Conservation (phyloP, 106 monocot genomes). For the Allium cepa region DNA sequence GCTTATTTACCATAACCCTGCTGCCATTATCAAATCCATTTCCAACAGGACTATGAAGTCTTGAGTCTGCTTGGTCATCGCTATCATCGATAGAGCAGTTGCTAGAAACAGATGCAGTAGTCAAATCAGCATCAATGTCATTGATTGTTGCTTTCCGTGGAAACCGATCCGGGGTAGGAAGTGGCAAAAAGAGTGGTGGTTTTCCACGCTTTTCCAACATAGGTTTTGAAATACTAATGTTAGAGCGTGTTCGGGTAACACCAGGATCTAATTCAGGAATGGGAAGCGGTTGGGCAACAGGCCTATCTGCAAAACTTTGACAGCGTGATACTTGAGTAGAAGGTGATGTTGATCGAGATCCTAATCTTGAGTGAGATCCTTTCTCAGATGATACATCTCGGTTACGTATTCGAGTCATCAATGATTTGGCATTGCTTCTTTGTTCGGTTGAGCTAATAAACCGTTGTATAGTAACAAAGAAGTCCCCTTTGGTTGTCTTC, state of each 20-base stretch:
- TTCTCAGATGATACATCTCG: slow-evolving; percentile 50
- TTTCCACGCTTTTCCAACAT: slow-evolving; percentile 81
- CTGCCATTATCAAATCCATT: slow-evolving; percentile 46
- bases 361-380: slow-evolving; percentile 61
- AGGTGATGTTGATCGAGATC: slow-evolving; percentile 78
- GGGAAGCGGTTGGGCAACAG: slow-evolving; percentile 77
- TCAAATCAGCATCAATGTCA: slow-evolving; percentile 58
- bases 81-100: slow-evolving; percentile 68
- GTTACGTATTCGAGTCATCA: slow-evolving; percentile 24
- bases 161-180: slow-evolving; percentile 42
- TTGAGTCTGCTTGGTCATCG: slow-evolving; percentile 73
- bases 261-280: slow-evolving; percentile 41
- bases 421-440: slow-evolving; percentile 39
- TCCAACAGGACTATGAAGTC: slow-evolving; percentile 67
- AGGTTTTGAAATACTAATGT: slow-evolving; percentile 37
- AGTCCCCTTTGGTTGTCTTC: slow-evolving; percentile 70
- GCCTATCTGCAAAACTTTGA: slow-evolving; percentile 81
- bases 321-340: slow-evolving; percentile 78
- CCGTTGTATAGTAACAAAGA: slow-evolving; percentile 69
- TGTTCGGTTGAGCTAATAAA: slow-evolving; percentile 62
- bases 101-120: slow-evolving; percentile 71
- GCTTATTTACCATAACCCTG: slow-evolving; percentile 13
- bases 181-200: slow-evolving; percentile 52
- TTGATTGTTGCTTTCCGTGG: slow-evolving; percentile 28
- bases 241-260: slow-evolving; percentile 39